Evolutionary conservation across 768 basidiomycete genomes (phyloP), one percentile per base, ranked within the genome.

Genomic region (Trametes coccinea): DNA sequence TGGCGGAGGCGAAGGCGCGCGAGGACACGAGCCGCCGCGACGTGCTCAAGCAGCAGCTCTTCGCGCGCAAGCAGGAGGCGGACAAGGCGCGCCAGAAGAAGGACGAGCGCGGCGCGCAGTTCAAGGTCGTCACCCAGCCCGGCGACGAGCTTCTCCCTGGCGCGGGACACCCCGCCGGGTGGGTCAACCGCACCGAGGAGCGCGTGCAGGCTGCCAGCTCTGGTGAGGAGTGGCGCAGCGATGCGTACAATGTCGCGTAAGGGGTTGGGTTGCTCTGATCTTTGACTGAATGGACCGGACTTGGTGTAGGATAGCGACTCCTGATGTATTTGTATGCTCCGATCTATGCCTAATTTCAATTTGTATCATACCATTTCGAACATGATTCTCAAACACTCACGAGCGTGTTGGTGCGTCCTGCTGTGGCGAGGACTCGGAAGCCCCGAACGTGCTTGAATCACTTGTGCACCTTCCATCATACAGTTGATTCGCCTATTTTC

Each of bases 41-140:
- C 53, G 37, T 62, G 49, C 58, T 54, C 37, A 45, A 58, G 37
- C 53, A 75, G 11, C 47, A 87, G 83, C 30, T 85, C 22, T 85
- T 86, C 73, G 78, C 83, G 45, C 85, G 84, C 72, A 84, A 83
- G 69, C 78, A 78, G 31, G 77, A 79, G 60, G 76, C 75, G 60
- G 73, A 71, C 39, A 63, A 66, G 48, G 74, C 75, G 40, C 80
- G 80, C 73, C 75, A 72, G 65, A 77, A 77, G 56, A 70, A 67
- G 52, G 75, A 75, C 33, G 74, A 81, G 68, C 74, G 73, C 45
- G 74, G 71, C 41, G 85, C 86, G 11, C 87, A 91, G 66, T 93
- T 96, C 81, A 90, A 92, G 76, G 82, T 96, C 43, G 88, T 94
- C 8, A 76, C 87, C 64, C 88, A 88, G 76, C 79, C 87, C 27